Conservation (phyloP, 352 stramenopile genomes). For the Globisporangium carolinianum region DNA sequence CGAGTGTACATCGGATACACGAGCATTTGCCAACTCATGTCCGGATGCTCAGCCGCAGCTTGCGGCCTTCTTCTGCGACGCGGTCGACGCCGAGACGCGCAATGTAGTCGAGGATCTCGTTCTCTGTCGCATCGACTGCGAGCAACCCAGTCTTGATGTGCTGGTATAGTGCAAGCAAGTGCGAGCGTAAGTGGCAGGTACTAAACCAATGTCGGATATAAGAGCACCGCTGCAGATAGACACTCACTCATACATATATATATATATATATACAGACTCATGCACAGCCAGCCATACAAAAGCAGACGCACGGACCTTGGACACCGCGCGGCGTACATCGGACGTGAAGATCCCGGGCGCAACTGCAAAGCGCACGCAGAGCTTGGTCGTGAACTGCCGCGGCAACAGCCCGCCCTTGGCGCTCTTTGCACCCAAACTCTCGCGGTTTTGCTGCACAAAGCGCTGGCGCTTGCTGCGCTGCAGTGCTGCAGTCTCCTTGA, state of each 20-base stretch:
- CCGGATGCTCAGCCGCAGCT: conserved; percentile 50
- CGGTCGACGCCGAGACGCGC: conserved; percentile 36
- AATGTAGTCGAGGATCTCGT: conserved; percentile 58
- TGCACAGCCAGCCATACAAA: neutral
- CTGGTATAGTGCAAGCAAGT: conserved; percentile 22
- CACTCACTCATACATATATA: neutral
- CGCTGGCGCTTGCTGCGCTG: conserved; percentile 37
- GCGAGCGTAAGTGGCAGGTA: neutral
- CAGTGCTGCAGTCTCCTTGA: conserved; percentile 25
- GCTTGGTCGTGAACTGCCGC: conserved; percentile 71
- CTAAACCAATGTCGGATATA: too few species aligned
- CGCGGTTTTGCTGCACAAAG: conserved; percentile 46
- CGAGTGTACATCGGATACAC: too few species aligned
- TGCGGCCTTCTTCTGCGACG: conserved; percentile 53
- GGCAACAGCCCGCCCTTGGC: conserved; percentile 46
- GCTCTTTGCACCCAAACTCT: conserved; percentile 21
- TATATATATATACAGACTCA: neutral
- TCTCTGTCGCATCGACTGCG: conserved; percentile 38
- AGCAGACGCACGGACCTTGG: conserved; percentile 28
- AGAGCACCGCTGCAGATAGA: neutral
- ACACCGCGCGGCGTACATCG: conserved; percentile 54
- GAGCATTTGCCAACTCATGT: conserved; percentile 9
- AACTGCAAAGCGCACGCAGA: conserved; percentile 65
- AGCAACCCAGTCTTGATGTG: conserved; percentile 57
- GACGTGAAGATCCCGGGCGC: conserved; percentile 70